Percentiles rank a stretch among this genome's conserved stretches.
Conservation (phyloP, 805 yeast species). For the Metschnikowia aberdeeniae region DNA sequence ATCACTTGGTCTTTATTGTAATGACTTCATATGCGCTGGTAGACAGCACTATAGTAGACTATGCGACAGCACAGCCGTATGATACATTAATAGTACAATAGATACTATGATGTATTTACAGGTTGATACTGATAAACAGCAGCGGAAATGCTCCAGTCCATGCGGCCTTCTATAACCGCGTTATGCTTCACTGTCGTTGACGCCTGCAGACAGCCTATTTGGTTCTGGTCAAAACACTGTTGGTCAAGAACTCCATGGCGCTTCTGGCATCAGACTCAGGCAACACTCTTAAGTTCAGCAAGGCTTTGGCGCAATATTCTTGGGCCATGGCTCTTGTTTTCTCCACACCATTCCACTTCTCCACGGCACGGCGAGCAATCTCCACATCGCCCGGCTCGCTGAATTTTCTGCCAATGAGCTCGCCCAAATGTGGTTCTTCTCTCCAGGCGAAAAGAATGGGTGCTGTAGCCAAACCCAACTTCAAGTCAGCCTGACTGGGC, state of each 20-base stretch:
- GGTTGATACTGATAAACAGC: too few species aligned
- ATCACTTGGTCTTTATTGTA: too few species aligned
- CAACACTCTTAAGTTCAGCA: constrained; percentile 61
- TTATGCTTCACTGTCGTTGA: not conserved
- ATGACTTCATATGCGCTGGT: too few species aligned
- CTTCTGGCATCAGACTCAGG: constrained; percentile 89
- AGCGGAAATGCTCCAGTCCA: too few species aligned
- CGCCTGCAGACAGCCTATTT: constrained; percentile 39
- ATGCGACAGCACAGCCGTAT: too few species aligned
- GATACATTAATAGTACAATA: too few species aligned
- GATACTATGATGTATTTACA: too few species aligned
- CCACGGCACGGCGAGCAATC: constrained; percentile 71
- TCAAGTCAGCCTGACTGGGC: constrained; percentile 93
- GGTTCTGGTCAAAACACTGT: constrained; percentile 74
- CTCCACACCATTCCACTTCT: constrained; percentile 65
- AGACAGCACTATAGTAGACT: too few species aligned
- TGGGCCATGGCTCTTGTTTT: constrained; percentile 75
- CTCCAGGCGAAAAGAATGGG: constrained; percentile 96
- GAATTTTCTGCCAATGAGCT: constrained; percentile 79
- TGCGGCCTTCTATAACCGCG: not conserved
- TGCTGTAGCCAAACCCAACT: constrained; percentile 93
- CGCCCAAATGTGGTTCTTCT: constrained; percentile 78
- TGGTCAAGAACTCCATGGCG: constrained; percentile 81
- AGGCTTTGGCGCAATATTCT: constrained; percentile 71
- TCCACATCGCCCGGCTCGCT: constrained; percentile 78